Percentiles rank a stretch among this genome's conserved stretches.
Evolutionary conservation across 2,329 filamentous ascomycete genomes (phyloP).

Genomic region (Neophaeococcomyces aloes): DNA sequence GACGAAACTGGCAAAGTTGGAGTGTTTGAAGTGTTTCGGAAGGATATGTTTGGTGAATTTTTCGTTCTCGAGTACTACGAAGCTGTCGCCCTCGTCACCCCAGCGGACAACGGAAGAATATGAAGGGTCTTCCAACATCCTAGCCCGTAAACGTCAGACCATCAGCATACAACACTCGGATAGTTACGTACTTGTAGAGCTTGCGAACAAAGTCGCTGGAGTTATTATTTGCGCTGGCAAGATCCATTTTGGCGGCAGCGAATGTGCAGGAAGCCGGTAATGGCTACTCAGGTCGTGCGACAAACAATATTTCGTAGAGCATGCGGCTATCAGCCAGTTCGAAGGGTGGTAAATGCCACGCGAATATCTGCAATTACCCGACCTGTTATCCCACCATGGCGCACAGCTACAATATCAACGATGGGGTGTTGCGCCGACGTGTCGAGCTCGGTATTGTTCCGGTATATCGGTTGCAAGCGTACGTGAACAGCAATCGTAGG

Average conservation of each 20-base stretch:
- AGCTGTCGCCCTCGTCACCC: slow-evolving; percentile 90
- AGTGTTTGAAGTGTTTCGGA: slow-evolving; percentile 98
- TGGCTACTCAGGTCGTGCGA: not conserved
- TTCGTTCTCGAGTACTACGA: slow-evolving; percentile 96
- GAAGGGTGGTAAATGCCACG: not conserved
- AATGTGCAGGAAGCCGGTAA: not conserved
- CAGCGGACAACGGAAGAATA: slow-evolving; percentile 90
- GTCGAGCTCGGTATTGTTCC: too few species aligned
- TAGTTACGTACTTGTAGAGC: slow-evolving; percentile 73
- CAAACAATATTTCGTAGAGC: not conserved
- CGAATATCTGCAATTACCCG: slow-evolving; percentile 4
- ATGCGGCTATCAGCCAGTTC: not conserved
- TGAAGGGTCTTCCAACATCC: slow-evolving; percentile 91
- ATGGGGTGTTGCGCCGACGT: too few species aligned
- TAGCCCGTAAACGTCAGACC: slow-evolving; percentile 29
- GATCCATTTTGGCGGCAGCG: not conserved
- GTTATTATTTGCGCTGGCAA: slow-evolving; percentile 47
- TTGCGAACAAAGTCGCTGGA: slow-evolving; percentile 98
- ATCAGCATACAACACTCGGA: slow-evolving; percentile 2
- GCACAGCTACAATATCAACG: not conserved
- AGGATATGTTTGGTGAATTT: slow-evolving; percentile 96
- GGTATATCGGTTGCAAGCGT: too few species aligned
- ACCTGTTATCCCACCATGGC: slow-evolving; percentile 5
- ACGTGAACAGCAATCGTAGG: too few species aligned
- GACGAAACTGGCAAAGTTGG: slow-evolving; percentile 95